phyloP scores from a whole-genome alignment of 2,329 filamentous ascomycete species.

The Xylariales sp. region DNA sequence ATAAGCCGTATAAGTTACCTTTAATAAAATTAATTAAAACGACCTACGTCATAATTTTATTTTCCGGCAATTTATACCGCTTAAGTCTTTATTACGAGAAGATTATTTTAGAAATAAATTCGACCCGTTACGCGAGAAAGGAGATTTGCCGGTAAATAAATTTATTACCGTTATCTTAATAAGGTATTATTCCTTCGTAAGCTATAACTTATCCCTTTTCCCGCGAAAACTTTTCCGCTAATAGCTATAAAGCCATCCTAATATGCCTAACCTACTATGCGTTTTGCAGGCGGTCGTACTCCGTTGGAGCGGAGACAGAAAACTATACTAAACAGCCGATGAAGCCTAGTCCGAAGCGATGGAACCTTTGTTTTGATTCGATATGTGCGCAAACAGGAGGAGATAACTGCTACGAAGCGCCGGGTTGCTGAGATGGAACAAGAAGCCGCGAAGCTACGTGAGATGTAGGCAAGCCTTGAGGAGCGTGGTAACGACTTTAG shows the following conservation, averaged over 20 bases:
- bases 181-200: conserved; percentile 58
- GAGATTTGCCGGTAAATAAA: conserved; percentile 50
- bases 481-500: conserved; percentile 71
- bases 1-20: conserved; percentile 51
- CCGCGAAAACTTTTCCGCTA: background rate
- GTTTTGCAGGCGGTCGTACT: conserved; percentile 58
- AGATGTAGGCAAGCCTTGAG: conserved; percentile 84
- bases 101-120: conserved; percentile 51
- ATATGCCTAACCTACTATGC: conserved; percentile 60
- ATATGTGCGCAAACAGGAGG: conserved; percentile 47
- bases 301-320: conserved; percentile 51
- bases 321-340: conserved; percentile 38
- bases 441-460: conserved; percentile 77
- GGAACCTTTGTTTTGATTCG: conserved; percentile 49
- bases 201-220: conserved; percentile 13
- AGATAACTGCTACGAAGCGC: conserved; percentile 83
- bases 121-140: conserved; percentile 55
- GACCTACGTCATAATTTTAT: conserved; percentile 56
- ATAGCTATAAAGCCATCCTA: conserved; percentile 41
- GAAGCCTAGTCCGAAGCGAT: conserved; percentile 37
- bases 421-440: conserved; percentile 88
- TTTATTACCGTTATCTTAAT: conserved; percentile 60
- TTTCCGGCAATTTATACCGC: conserved; percentile 55
- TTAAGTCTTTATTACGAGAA: conserved; percentile 45
- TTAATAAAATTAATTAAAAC: conserved; percentile 55